Conservation (phyloP, 768 basidiomycete species). For the Leucosporidium creatinivorum region DNA sequence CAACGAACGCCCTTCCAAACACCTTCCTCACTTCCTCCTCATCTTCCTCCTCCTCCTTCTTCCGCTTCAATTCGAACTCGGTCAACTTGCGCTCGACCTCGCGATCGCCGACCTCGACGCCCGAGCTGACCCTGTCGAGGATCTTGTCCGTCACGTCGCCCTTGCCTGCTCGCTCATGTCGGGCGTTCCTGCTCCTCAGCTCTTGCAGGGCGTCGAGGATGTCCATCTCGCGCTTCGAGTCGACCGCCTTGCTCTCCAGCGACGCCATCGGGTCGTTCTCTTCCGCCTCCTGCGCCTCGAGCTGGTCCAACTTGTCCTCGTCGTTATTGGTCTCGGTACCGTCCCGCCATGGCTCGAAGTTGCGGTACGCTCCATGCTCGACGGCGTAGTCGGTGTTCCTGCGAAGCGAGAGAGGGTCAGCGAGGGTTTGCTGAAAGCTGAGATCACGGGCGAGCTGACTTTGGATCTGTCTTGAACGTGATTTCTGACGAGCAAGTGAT, state of each 20-base stretch:
- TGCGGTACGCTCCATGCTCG: conserved; percentile 93
- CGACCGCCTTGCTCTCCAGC: conserved; percentile 82
- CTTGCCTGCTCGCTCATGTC: conserved; percentile 74
- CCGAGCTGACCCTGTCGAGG: conserved; percentile 52
- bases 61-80: conserved; percentile 53
- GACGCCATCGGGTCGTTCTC: conserved; percentile 94
- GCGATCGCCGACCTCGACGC: conserved; percentile 53
- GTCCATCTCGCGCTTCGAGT: conserved; percentile 97
- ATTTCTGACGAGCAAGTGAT: conserved; percentile 96
- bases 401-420: conserved; percentile 30
- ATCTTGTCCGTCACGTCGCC: conserved; percentile 52
- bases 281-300: conserved; percentile 88
- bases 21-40: conserved; percentile 79
- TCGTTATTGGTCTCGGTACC: conserved; percentile 56
- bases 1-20: conserved; percentile 61
- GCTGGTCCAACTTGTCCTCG: conserved; percentile 71
- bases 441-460: conserved; percentile 41
- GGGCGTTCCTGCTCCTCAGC: conserved; percentile 73
- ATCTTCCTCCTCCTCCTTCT: conserved; percentile 77
- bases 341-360: conserved; percentile 90
- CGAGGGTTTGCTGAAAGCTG: background rate
- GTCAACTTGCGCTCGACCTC: conserved; percentile 52
- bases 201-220: conserved; percentile 92
- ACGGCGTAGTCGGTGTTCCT: conserved; percentile 84
- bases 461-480: conserved; percentile 98